Evolutionary conservation across 805 yeast genomes (phyloP), one percentile per base, ranked within the genome.

Genomic region (Wickerhamiella cacticola): DNA sequence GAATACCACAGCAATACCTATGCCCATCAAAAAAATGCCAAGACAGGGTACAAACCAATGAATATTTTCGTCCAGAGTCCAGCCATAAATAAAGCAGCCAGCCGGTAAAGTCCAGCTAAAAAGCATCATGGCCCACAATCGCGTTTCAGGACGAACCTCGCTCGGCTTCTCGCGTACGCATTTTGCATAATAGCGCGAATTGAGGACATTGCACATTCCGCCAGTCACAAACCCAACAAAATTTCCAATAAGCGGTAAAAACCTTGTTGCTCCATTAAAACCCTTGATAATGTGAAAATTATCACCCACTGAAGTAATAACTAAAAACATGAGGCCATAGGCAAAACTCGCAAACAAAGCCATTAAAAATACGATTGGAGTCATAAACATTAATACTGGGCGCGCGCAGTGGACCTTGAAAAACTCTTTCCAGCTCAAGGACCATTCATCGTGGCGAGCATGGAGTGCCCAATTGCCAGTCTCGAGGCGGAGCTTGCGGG

Each of bases 361-460:
- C 41, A 71, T 54, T 51, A 68, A 55, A 19, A 65, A 58, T 41
- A 70, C 60, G 45, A 71, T 68, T 0, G 75, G 75, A 12, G 73
- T 72, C 18, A 75, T 63, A 15, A 78, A 77, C 67, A 89, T 84
- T 55, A 76, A 78, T 52, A 89, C 66, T 1, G 97, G 97, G 57
- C 96, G 75, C 55, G 76, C 65, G 48, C 88, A 70, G 68, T 87
- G 84, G 21, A 83, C 75, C 50, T 75, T 72, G 50, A 85, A 56
- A 63, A 88, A 69, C 62, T 88, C 95, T 28, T 67, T 68, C 42
- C 83, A 61, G 1, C 82, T 66, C 62, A 86, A 63, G 43, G 85
- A 85, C 60, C 76, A 78, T 25, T 89, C 92, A 15, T 89, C 97
- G 62, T 84, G 94, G 67, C 83, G 94, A 23, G 96, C 83, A 84